Evolutionary conservation across 139 green algal genomes (phyloP).

Genomic region (Raphidocelis subcapitata): DNA sequence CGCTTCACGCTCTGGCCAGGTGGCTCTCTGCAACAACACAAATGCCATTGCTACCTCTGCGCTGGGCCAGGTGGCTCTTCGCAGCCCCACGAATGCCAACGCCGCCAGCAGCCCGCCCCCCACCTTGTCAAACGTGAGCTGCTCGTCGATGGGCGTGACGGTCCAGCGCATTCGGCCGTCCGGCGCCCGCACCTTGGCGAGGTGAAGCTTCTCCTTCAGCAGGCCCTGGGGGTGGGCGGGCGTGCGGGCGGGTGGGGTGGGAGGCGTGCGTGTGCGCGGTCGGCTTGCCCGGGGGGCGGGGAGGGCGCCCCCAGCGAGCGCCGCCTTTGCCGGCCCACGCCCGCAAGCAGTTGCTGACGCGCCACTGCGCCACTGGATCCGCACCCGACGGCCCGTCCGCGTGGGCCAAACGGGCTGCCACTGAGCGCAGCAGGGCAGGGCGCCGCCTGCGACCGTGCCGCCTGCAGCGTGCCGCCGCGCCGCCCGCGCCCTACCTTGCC

Average conservation of each 20-base stretch:
- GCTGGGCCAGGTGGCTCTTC: not conserved
- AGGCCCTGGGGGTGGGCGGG: constrained; percentile 30
- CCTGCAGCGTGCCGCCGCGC: too few species aligned
- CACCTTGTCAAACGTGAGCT: constrained; percentile 89
- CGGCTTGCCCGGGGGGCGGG: not conserved
- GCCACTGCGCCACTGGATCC: too few species aligned
- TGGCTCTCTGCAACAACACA: not conserved
- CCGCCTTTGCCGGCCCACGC: too few species aligned
- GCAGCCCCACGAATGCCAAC: not conserved
- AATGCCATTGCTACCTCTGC: not conserved
- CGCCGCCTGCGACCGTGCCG: too few species aligned
- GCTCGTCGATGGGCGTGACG: constrained; percentile 73
- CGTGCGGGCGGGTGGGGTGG: too few species aligned
- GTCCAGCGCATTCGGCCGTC: constrained; percentile 57
- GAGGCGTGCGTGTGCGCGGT: not conserved
- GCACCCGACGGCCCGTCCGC: too few species aligned
- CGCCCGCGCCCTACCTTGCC: too few species aligned
- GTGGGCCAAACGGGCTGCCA: too few species aligned
- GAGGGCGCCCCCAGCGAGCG: too few species aligned
- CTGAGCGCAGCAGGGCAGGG: too few species aligned
- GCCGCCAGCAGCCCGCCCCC: not conserved
- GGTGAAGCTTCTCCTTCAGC: constrained; percentile 84
- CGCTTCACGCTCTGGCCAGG: not conserved
- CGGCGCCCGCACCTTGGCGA: constrained; percentile 52
- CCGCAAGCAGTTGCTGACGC: too few species aligned